phyloP scores from a whole-genome alignment of 805 yeast species.

The Metschnikowia chrysomelidarum region DNA sequence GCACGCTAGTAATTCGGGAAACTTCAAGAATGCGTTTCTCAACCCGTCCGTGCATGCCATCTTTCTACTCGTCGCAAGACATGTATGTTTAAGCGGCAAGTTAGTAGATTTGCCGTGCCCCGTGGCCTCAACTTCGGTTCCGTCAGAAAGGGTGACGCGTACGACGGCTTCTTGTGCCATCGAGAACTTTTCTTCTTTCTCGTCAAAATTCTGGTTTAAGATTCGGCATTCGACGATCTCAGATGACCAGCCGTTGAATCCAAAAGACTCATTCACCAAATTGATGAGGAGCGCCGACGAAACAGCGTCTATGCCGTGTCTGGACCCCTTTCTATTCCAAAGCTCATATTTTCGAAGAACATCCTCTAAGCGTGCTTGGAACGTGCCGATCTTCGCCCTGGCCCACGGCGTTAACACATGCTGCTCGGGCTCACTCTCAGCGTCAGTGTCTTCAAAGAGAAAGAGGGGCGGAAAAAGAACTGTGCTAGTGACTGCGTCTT shows the following conservation, averaged over 20 bases:
- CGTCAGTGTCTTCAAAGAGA: conserved; percentile 18
- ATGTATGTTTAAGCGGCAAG: conserved; percentile 31
- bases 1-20: conserved; percentile 17
- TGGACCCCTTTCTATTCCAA: conserved; percentile 3
- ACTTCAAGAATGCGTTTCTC: conserved; percentile 40
- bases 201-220: conserved; percentile 22
- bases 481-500: too few species aligned
- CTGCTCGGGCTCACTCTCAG: conserved; percentile 1
- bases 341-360: conserved; percentile 22
- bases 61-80: conserved; percentile 43
- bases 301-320: conserved; percentile 8
- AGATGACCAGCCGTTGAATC: conserved; percentile 57
- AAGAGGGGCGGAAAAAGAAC: conserved; percentile 26
- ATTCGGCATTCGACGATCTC: conserved; percentile 30
- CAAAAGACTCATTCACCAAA: conserved; percentile 52
- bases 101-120: conserved; percentile 41
- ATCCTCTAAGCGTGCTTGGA: conserved; percentile 47
- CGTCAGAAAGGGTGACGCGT: conserved; percentile 42
- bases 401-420: conserved; percentile 39
- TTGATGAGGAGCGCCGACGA: conserved; percentile 21
- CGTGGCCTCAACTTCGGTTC: conserved; percentile 34
- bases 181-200: conserved; percentile 21
- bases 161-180: conserved; percentile 30
- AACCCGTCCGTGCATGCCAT: conserved; percentile 48
- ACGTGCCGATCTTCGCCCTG: conserved; percentile 42